Conservation (phyloP, 306 rosid genomes). For the Lablab purpureus region DNA sequence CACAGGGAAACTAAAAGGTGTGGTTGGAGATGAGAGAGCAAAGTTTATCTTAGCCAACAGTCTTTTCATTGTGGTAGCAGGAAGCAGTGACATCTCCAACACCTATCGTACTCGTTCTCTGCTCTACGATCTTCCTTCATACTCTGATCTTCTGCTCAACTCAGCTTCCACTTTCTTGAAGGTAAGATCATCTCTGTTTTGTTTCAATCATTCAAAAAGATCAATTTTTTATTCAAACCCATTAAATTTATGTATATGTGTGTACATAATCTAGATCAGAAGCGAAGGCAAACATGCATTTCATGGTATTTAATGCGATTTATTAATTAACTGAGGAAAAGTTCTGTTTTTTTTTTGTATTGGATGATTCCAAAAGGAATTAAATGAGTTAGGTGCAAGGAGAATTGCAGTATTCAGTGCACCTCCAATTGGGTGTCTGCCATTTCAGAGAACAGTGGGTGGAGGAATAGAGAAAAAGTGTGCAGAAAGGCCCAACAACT, state of each 20-base stretch:
- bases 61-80: conserved; percentile 59
- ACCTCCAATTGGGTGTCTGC: conserved; percentile 77
- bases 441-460: conserved; percentile 69
- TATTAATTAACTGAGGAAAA: background rate
- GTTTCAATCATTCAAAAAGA: too few species aligned
- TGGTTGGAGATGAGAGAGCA: conserved; percentile 57
- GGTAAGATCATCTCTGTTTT: conserved; percentile 36
- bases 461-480: conserved; percentile 63
- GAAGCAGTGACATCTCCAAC: conserved; percentile 81
- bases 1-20: conserved; percentile 49
- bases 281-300: too few species aligned
- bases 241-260: too few species aligned
- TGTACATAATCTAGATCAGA: too few species aligned
- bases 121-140: conserved; percentile 62
- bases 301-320: too few species aligned
- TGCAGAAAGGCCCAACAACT: conserved; percentile 53
- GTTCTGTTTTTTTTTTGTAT: background rate
- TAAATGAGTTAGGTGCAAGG: conserved; percentile 63
- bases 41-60: conserved; percentile 62
- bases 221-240: too few species aligned
- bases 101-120: conserved; percentile 58
- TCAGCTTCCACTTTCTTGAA: conserved; percentile 55
- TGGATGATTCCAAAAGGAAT: conserved; percentile 43
- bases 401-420: conserved; percentile 65
- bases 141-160: conserved; percentile 57